Evolutionary conservation across 441 rosid species (phyloP), one percentile per base, ranked within the genome.

Genomic region (Populus hybrid): DNA sequence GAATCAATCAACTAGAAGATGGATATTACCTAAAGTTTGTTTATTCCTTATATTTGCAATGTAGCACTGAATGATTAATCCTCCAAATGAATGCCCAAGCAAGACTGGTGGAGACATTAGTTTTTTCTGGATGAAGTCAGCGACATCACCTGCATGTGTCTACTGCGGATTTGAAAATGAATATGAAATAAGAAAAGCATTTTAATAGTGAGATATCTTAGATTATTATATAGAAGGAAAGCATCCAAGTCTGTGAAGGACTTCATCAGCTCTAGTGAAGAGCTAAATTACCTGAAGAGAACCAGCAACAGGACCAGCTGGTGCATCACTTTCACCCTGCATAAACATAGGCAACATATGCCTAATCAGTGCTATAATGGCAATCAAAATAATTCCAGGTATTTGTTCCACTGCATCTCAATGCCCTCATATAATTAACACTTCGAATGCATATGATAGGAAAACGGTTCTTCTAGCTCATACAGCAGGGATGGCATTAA

Each of bases 21-120:
- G 50, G 76, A 46, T 57, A 74, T 82, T 85, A 93, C 94, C 93
- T 77, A 69, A 70, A 2, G 34, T 21, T 42, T 77, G 81, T 72
- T 76, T 74, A 70, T 81, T 87, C 78, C 83, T 77, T 36, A 88
- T 85, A 64, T 84, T 87, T 72, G 97, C 90, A 74, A 95, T 82
- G 83, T 92, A 93, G 77, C 83, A 88, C 77, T 95, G 97, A 81
- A 92, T 88, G 75, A 92, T 88, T 34, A 93, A 89, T 80, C 97
- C 99, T 79, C 98, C 99, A 77, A 93, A 93, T 68, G 99, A 95
- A 82, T 95, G 99, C 10, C 98, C 97, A 74, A 93, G 84, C 82
- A 93, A 86, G 32, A 92, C 90, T 2, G 97, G 98, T 14, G 89
- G 93, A 67, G 42, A 70, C 73, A 75, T 75, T 78, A 93, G 85